A percentile compares a stretch with the other conserved stretches of the same genome.
phyloP scores from a whole-genome alignment of 371 early-diverging fungal genomes.

The Lichtheimia hyalospora region DNA sequence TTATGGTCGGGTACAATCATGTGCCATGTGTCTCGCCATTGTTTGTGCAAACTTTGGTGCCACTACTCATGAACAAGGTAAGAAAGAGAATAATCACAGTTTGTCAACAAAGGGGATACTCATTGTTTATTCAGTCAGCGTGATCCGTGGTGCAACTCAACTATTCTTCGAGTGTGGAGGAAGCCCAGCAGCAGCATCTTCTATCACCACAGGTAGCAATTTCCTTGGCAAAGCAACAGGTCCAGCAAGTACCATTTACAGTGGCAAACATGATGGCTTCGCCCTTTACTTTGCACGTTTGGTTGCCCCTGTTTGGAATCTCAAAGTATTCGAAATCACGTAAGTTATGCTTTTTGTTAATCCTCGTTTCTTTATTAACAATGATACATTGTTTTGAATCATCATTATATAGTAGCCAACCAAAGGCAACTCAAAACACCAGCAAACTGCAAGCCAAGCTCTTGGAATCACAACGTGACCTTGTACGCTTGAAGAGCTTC shows the following conservation, averaged over 20 bases:
- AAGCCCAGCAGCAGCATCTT: slow-evolving; percentile 33
- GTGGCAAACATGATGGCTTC: slow-evolving; percentile 78
- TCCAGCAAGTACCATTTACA: slow-evolving; percentile 49
- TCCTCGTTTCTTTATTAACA: not conserved
- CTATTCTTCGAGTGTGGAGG: slow-evolving; percentile 70
- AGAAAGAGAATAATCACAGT: not conserved
- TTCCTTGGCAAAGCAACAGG: slow-evolving; percentile 53
- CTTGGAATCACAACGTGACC: slow-evolving; percentile 41
- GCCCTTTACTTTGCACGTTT: slow-evolving; percentile 75
- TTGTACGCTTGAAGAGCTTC: slow-evolving; percentile 48
- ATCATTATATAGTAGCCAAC: not conserved
- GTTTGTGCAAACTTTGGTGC: slow-evolving; percentile 40
- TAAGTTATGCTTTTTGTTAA: slow-evolving; percentile 7
- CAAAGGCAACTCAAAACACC: not conserved
- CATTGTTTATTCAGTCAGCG: slow-evolving; percentile 13
- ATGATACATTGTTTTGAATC: not conserved
- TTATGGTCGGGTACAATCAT: slow-evolving; percentile 64
- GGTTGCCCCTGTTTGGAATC: slow-evolving; percentile 78
- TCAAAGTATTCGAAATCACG: slow-evolving; percentile 40
- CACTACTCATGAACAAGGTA: slow-evolving; percentile 18
- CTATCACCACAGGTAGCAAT: slow-evolving; percentile 25
- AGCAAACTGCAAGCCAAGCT: slow-evolving; percentile 23
- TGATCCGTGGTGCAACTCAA: slow-evolving; percentile 37
- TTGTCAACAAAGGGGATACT: not conserved
- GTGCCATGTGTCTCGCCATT: slow-evolving; percentile 77